A percentile compares a stretch with the other conserved stretches of the same genome.
phyloP scores from a whole-genome alignment of 108 stramenopile genomes.

The Pseudonitzschia multiseries region DNA sequence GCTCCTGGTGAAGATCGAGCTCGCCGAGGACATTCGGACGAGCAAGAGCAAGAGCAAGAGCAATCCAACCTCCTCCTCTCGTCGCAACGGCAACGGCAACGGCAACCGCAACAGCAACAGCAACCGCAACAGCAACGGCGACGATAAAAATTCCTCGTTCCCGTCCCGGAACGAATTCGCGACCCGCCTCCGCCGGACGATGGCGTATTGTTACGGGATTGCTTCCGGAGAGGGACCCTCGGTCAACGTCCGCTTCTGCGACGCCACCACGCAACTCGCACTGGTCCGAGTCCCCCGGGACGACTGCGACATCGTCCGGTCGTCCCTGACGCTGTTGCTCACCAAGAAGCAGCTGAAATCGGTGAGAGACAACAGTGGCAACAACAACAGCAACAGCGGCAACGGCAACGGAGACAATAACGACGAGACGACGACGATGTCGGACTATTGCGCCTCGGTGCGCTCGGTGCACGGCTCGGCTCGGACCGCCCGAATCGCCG shows the following conservation, averaged over 20 bases:
- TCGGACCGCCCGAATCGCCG: conserved; percentile 61
- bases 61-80: not conserved
- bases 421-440: not conserved
- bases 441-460: conserved; percentile 43
- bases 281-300: conserved; percentile 62
- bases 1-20: conserved; percentile 61
- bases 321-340: conserved; percentile 48
- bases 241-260: conserved; percentile 47
- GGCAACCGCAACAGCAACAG: too few species aligned
- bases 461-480: conserved; percentile 63
- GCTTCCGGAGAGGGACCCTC: conserved; percentile 24
- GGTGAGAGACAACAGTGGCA: too few species aligned
- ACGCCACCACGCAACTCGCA: conserved; percentile 46
- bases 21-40: conserved; percentile 27
- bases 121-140: too few species aligned
- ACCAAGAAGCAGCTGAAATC: conserved; percentile 24
- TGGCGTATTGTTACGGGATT: conserved; percentile 24
- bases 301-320: conserved; percentile 39
- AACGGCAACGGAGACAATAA: too few species aligned
- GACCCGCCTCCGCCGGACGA: conserved; percentile 20
- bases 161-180: conserved; percentile 27
- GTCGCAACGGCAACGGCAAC: too few species aligned
- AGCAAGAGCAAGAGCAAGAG: not conserved
- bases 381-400: too few species aligned
- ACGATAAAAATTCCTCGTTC: not conserved